Evolutionary conservation across 225 moss, liverwort and hornwort species (phyloP).

Genomic region (Sphagnum contortum): DNA sequence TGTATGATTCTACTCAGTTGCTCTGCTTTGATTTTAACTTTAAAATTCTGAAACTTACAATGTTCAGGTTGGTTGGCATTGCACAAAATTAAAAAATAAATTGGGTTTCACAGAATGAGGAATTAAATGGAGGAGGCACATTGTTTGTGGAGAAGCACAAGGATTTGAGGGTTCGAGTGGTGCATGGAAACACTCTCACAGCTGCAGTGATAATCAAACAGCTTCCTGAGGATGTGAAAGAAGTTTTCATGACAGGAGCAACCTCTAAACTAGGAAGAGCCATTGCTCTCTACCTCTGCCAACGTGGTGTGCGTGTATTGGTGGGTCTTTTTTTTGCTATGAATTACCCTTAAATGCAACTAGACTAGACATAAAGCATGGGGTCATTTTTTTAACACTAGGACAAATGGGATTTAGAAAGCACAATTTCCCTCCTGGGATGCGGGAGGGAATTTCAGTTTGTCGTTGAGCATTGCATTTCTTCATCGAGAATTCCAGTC

Average conservation of each 20-base stretch:
- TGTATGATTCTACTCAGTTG: no score
- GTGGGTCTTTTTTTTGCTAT: slow-evolving; percentile 17
- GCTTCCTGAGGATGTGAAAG: slow-evolving; percentile 38
- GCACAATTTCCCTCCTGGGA: no score
- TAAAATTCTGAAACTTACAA: no score
- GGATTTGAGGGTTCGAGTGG: slow-evolving; percentile 70
- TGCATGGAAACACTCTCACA: slow-evolving; percentile 87
- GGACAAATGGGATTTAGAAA: no score
- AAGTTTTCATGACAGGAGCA: slow-evolving; percentile 92
- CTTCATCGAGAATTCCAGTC: no score
- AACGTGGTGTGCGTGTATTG: slow-evolving; percentile 59
- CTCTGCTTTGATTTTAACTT: no score
- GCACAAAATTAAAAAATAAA: no score
- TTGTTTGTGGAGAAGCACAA: slow-evolving; percentile 73
- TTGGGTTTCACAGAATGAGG: slow-evolving; percentile 54
- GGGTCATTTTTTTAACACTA: no score
- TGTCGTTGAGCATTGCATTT: not conserved
- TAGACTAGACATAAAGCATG: not conserved
- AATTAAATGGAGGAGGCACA: slow-evolving; percentile 75
- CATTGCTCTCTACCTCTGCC: slow-evolving; percentile 72
- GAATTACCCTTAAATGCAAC: not conserved
- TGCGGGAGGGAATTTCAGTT: not conserved
- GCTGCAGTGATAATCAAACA: slow-evolving; percentile 80
- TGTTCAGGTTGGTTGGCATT: no score
- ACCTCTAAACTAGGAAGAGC: slow-evolving; percentile 95